Conservation (phyloP, 2,329 filamentous ascomycete genomes). For the Pseudopithomyces chartarum region DNA sequence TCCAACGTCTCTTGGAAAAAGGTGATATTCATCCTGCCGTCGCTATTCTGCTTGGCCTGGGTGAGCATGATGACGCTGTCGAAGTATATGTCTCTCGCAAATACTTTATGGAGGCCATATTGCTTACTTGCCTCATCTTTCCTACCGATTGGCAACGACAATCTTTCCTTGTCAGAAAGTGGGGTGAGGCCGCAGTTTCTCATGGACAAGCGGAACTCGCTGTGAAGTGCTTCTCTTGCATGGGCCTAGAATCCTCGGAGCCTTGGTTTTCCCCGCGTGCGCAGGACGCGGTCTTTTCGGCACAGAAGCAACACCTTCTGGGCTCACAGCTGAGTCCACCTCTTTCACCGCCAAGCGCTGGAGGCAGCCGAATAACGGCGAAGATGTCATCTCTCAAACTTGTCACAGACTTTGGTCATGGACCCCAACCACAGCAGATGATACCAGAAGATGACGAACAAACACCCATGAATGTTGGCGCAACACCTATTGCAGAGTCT, state of each 20-base stretch:
- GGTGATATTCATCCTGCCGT: conserved; percentile 91
- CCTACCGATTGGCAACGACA: conserved; percentile 91
- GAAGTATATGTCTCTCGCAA: conserved; percentile 94
- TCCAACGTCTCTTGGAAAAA: conserved; percentile 85
- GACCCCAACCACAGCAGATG: conserved; percentile 59
- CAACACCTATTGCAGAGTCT: conserved; percentile 80
- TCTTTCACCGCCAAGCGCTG: conserved; percentile 71
- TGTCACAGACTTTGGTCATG: conserved; percentile 79
- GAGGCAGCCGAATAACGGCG: conserved; percentile 62
- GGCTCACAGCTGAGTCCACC: conserved; percentile 68
- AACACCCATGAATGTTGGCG: conserved; percentile 79
- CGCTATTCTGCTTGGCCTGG: conserved; percentile 89
- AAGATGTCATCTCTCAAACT: conserved; percentile 87
- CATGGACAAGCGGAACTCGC: conserved; percentile 88
- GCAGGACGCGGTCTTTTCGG: conserved; percentile 61
- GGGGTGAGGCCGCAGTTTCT: conserved; percentile 90
- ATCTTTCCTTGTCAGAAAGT: conserved; percentile 84
- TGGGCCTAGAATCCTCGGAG: conserved; percentile 80
- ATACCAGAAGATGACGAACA: conserved; percentile 66
- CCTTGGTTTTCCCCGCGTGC: conserved; percentile 88
- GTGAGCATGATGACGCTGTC: conserved; percentile 91
- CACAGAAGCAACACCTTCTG: conserved; percentile 58
- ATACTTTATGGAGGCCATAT: conserved; percentile 88
- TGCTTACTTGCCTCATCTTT: conserved; percentile 82
- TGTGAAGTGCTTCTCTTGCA: conserved; percentile 91